Conservation (phyloP, 345 rosid genomes). For the Euphorbia pulcherrima region DNA sequence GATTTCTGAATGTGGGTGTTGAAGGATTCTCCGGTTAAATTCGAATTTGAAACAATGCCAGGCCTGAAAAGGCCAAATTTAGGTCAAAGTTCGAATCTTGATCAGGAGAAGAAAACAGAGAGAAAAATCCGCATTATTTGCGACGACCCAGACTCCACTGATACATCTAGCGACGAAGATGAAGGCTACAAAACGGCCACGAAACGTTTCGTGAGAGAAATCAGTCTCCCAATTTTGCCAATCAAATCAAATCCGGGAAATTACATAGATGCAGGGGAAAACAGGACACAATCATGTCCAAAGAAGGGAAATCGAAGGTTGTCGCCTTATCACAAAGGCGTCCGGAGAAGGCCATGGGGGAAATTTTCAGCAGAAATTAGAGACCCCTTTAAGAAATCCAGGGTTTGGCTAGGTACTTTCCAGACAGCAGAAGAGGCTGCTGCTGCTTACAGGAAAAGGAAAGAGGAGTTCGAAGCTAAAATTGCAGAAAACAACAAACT, state of each 20-base stretch:
- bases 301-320: conserved; percentile 8
- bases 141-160: conserved; percentile 48
- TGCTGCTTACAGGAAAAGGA: conserved; percentile 38
- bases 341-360: conserved; percentile 50
- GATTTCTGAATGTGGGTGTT: neutral
- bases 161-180: conserved; percentile 43
- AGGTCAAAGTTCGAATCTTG: conserved; percentile 14
- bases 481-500: conserved; percentile 16
- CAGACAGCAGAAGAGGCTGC: conserved; percentile 51
- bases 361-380: conserved; percentile 48
- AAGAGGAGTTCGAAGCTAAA: conserved; percentile 32
- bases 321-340: conserved; percentile 36
- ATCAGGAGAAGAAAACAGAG: neutral
- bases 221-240: conserved; percentile 10
- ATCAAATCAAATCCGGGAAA: neutral
- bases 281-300: too few species aligned
- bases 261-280: neutral
- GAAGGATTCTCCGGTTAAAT: neutral
- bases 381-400: conserved; percentile 38
- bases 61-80: conserved; percentile 23
- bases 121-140: conserved; percentile 40
- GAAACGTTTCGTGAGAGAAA: conserved; percentile 32
- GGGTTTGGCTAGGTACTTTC: conserved; percentile 55
- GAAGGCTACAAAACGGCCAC: neutral
- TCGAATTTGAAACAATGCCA: conserved; percentile 18